phyloP scores from a whole-genome alignment of 257 asterid genomes.

The Primulina huaijiensis region DNA sequence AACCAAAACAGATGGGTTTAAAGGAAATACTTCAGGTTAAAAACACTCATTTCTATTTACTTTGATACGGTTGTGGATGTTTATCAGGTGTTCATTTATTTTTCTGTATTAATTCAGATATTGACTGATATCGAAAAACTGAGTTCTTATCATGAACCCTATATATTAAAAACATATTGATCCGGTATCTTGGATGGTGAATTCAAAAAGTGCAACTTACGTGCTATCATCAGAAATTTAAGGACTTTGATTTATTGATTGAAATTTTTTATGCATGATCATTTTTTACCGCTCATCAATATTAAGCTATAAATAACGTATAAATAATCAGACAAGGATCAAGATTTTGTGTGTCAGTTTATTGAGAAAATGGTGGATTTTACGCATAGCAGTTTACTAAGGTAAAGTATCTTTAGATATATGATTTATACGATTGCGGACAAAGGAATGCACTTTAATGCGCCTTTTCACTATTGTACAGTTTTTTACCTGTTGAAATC shows the following conservation, averaged over 20 bases:
- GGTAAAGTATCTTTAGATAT: too few species aligned
- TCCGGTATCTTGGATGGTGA: neutral
- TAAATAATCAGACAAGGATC: neutral
- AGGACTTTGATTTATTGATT: neutral
- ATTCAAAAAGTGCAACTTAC: neutral
- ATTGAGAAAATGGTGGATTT: neutral
- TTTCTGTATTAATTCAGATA: neutral
- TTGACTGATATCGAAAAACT: neutral
- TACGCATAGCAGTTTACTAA: too few species aligned
- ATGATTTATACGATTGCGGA: too few species aligned
- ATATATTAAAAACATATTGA: neutral
- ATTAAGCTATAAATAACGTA: neutral
- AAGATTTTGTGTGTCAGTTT: neutral
- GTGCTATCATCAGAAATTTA: neutral
- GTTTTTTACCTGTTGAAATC: too few species aligned
- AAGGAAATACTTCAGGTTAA: constrained; percentile 94
- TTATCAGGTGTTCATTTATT: constrained; percentile 12
- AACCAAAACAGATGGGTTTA: constrained; percentile 94
- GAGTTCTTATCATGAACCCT: constrained; percentile 9
- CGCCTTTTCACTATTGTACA: too few species aligned
- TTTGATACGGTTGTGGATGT: constrained; percentile 13
- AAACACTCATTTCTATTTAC: constrained; percentile 16
- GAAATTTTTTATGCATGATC: neutral
- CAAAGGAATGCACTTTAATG: too few species aligned
- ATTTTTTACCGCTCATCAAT: neutral